Evolutionary conservation across 805 yeast species (phyloP).

Genomic region (Metschnikowia picachoensis): DNA sequence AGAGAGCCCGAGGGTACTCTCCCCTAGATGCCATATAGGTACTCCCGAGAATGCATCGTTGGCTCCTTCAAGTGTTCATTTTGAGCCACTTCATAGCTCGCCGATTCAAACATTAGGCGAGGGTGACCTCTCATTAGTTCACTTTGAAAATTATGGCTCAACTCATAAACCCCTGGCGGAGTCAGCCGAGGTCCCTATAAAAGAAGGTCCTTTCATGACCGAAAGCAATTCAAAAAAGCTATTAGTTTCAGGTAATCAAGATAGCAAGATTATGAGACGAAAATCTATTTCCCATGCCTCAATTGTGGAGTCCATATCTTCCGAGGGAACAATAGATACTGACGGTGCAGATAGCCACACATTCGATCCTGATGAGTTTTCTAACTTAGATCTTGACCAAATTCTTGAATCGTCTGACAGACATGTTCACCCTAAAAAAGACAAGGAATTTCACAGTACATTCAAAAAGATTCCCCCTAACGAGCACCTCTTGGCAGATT

Average conservation of each 20-base stretch:
- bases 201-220: constrained; percentile 12
- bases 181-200: constrained; percentile 4
- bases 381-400: constrained; percentile 11
- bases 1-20: neutral
- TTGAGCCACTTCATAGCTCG: constrained; percentile 45
- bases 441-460: constrained; percentile 55
- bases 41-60: constrained; percentile 1
- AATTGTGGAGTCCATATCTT: constrained; percentile 7
- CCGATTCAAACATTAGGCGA: constrained; percentile 47
- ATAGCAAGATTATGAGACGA: constrained; percentile 21
- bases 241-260: constrained; percentile 16
- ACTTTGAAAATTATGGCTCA: constrained; percentile 15
- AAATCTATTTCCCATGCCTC: constrained; percentile 17
- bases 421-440: constrained; percentile 37
- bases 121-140: constrained; percentile 41
- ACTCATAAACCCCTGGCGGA: neutral
- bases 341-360: constrained; percentile 16
- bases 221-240: constrained; percentile 21
- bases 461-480: constrained; percentile 49
- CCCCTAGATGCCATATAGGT: neutral
- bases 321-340: constrained; percentile 10
- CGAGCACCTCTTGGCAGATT: constrained; percentile 59
- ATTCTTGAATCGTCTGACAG: constrained; percentile 9
- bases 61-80: constrained; percentile 36
- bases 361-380: constrained; percentile 15